These are phyloP conservation scores for Trichocladium antarcticum DNA, from an alignment of 495 filamentous ascomycete species.

Conservation along the genomic window DNA sequence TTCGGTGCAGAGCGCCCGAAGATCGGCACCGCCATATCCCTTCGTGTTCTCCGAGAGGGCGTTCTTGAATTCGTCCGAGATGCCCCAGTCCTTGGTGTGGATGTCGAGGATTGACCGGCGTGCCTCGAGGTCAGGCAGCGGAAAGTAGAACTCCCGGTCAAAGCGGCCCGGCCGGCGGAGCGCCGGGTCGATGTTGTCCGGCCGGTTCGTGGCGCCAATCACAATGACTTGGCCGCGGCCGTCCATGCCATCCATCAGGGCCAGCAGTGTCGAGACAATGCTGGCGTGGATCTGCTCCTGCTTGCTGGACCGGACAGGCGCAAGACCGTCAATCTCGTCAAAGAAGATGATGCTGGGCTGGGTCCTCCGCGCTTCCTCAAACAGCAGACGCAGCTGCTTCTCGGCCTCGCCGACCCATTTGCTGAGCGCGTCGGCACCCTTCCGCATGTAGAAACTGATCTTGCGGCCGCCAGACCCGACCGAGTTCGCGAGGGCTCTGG, in stretches of 20 bases:
- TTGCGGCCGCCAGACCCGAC: conserved; percentile 69
- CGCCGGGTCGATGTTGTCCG: conserved; percentile 92
- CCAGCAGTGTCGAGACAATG: conserved; percentile 88
- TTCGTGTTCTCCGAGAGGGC: conserved; percentile 79
- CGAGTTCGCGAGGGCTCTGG: conserved; percentile 77
- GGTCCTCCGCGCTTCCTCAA: conserved; percentile 88
- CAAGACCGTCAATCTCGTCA: conserved; percentile 94
- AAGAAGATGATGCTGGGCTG: conserved; percentile 99
- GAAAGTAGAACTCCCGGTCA: conserved; percentile 96
- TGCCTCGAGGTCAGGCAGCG: conserved; percentile 68
- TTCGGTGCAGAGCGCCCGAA: conserved; percentile 90
- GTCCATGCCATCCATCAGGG: conserved; percentile 99
- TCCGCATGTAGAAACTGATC: conserved; percentile 98
- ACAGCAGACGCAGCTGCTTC: conserved; percentile 80
- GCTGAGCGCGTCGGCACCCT: conserved; percentile 90
- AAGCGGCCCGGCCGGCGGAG: conserved; percentile 89
- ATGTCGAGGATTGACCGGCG: conserved; percentile 84
- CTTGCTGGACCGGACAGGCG: conserved; percentile 90
- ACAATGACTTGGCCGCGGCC: conserved; percentile 95
- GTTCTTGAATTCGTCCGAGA: conserved; percentile 67
- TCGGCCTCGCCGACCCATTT: conserved; percentile 99
- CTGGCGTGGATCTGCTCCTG: conserved; percentile 98
- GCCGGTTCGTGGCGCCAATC: conserved; percentile 94
- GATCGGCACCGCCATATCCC: conserved; percentile 90
- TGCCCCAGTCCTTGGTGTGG: conserved; percentile 86